Evolutionary conservation across 140 eudicot genomes (phyloP).

Genomic region (Anethum foeniculum): DNA sequence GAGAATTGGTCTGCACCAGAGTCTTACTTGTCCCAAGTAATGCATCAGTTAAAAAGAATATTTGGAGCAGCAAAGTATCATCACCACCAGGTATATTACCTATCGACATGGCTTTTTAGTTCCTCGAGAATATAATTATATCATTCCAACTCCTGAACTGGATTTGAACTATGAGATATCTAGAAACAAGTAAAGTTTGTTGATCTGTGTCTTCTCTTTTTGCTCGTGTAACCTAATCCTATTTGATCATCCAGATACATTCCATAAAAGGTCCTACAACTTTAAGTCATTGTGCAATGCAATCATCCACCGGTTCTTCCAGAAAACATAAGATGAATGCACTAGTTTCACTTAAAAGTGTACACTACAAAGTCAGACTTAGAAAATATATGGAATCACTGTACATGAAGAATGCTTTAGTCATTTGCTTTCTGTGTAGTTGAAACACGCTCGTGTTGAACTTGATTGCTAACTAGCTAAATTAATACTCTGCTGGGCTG

Average conservation of each 20-base stretch:
- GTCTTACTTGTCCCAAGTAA: conserved; percentile 33
- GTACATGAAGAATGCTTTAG: too few species aligned
- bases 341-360: neutral
- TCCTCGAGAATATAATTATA: neutral
- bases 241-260: neutral
- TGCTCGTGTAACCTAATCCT: neutral
- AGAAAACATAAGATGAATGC: neutral
- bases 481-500: neutral
- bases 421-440: neutral
- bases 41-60: conserved; percentile 25
- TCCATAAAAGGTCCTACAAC: neutral
- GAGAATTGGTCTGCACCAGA: conserved; percentile 12
- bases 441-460: neutral
- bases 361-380: neutral
- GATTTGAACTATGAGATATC: neutral
- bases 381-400: neutral
- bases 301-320: neutral
- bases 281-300: neutral
- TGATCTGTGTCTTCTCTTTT: neutral
- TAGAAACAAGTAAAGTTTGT: neutral
- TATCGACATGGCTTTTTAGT: neutral
- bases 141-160: neutral
- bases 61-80: conserved; percentile 42
- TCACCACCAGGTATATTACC: conserved; percentile 51
- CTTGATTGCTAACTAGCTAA: neutral